These are phyloP conservation scores for Kockovaella imperatae DNA, from an alignment of 768 basidiomycete species.

Conservation along the genomic window DNA sequence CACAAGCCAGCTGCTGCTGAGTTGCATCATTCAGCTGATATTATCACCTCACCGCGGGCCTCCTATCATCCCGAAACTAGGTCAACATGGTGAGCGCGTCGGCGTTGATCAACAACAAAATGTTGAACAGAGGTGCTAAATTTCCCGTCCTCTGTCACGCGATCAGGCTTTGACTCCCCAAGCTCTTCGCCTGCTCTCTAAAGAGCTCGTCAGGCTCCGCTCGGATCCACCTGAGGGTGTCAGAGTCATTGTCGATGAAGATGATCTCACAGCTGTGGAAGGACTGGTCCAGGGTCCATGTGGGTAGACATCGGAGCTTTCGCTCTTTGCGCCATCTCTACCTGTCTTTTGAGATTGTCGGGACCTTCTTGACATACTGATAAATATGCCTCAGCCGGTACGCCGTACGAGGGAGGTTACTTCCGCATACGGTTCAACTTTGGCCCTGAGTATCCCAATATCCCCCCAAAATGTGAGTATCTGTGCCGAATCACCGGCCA, in stretches of 20 bases:
- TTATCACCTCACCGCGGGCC: no score
- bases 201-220: conserved; percentile 72
- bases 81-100: no score
- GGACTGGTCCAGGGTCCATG: conserved; percentile 88
- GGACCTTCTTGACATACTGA: background rate
- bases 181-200: conserved; percentile 72
- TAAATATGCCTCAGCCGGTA: conserved; percentile 49
- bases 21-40: no score
- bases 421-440: conserved; percentile 75
- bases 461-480: conserved; percentile 77
- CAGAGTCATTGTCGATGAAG: conserved; percentile 68
- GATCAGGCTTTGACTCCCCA: conserved; percentile 38
- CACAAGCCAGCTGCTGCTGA: no score
- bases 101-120: no score
- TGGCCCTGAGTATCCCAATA: conserved; percentile 85
- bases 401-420: conserved; percentile 64
- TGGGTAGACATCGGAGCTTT: no score
- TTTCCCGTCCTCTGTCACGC: no score
- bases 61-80: no score
- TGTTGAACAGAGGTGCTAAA: no score
- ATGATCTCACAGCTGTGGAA: conserved; percentile 77
- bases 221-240: conserved; percentile 86
- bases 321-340: no score
- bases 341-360: no score
- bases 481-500: background rate